Evolutionary conservation across 2,329 filamentous ascomycete genomes (phyloP), one percentile per base, ranked within the genome.

Genomic region (Neonectria hederae): DNA sequence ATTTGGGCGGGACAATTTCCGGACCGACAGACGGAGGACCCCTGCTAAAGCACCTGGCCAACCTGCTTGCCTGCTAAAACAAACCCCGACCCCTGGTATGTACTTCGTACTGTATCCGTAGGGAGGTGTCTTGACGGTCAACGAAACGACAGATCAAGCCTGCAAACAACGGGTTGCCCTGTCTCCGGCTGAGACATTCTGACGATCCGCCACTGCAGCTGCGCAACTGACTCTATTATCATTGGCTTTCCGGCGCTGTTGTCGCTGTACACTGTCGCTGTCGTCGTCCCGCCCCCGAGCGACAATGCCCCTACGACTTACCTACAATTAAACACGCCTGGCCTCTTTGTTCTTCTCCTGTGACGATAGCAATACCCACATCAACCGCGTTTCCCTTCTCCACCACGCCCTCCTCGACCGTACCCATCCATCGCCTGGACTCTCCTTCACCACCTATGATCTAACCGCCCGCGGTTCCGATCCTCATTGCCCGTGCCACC

Each of bases 1-100:
- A 53, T 57, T 66, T 63, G 60, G 59, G 72, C 74, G 77, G 77
- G 73, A 75, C 76, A 78, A 78, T 75, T 76, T 76, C 75, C 76
- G 75, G 75, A 73, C 77, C 76, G 75, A 74, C 67, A 66, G 68
- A 43, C 55, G 55, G 35, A 17, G 32, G 13, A 35, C 14, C 35
- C 14, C 17, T 17, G 14, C 35, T 14, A 6, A 38, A 38, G 35
- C 35, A 38, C 35, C 35, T 13, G 8, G 14, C 35, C 35, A 38
- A 38, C 32, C 30, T 6, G 32, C 32, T 17, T 5, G 46, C 59
- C 48, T 54, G 46, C 52, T 53, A 54, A 48, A 57, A 69, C 48
- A 54, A 49, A 42, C 54, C 59, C 66, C 64, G 54, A 54, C 54
- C 69, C 64, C 51, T 69, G 59, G 67, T 61, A 68, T 35, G 32